Evolutionary conservation across 2,329 filamentous ascomycete species (phyloP), one percentile per base, ranked within the genome.

Genomic region (Cercospora janseana): DNA sequence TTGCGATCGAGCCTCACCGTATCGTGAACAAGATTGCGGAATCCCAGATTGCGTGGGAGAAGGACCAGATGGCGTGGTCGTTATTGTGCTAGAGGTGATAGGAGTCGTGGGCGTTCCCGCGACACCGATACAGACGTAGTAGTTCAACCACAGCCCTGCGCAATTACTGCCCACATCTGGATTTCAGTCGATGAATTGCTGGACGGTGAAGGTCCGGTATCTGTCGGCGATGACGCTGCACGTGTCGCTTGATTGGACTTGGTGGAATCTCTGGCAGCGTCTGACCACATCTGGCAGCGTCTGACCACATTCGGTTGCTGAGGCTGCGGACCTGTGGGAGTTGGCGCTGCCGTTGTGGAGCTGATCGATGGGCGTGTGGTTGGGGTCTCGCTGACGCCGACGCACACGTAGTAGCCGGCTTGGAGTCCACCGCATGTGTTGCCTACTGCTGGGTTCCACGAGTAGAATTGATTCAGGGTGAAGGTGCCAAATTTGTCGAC

Each of bases 401-500:
- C 26, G 28, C 51, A 53, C 21, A 43, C 43, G 32, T 48, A 49
- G 16, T 48, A 48, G 9, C 29, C 26, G 10, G 28, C 49, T 13
- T 29, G 44, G 12, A 55, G 27, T 7, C 31, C 13, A 3, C 23
- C 27, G 31, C 45, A 55, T 18, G n/a, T 24, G 12, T 27, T 21
- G 10, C 49, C 37, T 15, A 51, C 49, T 4, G 52, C 44, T 13
- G 52, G 44, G 38, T 55, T 55, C 49, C 49, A 55, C n/a, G 23
- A 34, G 29, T 50, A 45, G 16, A 53, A 49, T 31, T 52, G n/a
- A 8, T 16, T 20, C 13, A 55, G 18, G 31, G 45, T 24, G 16
- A 35, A 35, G 12, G 21, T 49, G 31, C 24, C 32, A 23, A 40
- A 32, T 10, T 49, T 13, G 13, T 29, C 16, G 0, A 46, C 46